Percentiles rank a stretch among this genome's conserved stretches.
Evolutionary conservation across 768 basidiomycete genomes (phyloP).

Genomic region (Russula emetica): DNA sequence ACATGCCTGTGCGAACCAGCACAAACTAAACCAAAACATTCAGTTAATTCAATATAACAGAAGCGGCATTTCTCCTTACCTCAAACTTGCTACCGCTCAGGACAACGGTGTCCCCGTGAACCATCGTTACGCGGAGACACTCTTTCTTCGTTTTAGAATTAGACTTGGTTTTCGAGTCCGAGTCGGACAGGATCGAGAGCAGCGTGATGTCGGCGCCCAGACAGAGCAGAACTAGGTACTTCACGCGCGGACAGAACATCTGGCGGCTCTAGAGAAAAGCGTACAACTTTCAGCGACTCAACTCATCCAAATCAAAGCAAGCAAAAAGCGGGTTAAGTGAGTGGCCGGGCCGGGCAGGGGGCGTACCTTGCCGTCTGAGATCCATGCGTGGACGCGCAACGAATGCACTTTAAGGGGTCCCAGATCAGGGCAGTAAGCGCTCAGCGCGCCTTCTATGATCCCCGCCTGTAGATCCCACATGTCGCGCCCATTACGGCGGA

Average conservation of each 20-base stretch:
- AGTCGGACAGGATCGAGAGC: neutral
- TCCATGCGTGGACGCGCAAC: conserved; percentile 20
- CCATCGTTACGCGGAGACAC: conserved; percentile 26
- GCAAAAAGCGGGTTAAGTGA: neutral
- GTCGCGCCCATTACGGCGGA: conserved; percentile 1
- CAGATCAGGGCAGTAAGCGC: conserved; percentile 4
- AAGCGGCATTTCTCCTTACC: neutral
- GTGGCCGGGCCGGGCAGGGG: neutral
- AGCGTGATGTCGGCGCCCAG: conserved; percentile 24
- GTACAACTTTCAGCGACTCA: neutral
- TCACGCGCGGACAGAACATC: conserved; percentile 11
- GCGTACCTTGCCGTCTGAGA: conserved; percentile 25
- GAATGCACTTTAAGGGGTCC: conserved; percentile 8
- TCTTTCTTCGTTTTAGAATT: conserved; percentile 10
- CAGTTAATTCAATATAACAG: neutral
- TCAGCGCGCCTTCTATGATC: conserved; percentile 13
- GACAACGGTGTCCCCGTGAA: conserved; percentile 24
- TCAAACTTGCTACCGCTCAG: conserved; percentile 16
- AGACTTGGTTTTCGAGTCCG: neutral
- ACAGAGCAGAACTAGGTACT: conserved; percentile 18
- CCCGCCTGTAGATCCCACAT: conserved; percentile 11
- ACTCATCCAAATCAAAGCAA: neutral
- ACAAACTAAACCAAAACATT: neutral
- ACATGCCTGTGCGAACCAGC: conserved; percentile 23
- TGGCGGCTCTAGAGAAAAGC: conserved; percentile 9